Evolutionary conservation across 768 basidiomycete species (phyloP).

Genomic region (Hemileccinum impolitum): DNA sequence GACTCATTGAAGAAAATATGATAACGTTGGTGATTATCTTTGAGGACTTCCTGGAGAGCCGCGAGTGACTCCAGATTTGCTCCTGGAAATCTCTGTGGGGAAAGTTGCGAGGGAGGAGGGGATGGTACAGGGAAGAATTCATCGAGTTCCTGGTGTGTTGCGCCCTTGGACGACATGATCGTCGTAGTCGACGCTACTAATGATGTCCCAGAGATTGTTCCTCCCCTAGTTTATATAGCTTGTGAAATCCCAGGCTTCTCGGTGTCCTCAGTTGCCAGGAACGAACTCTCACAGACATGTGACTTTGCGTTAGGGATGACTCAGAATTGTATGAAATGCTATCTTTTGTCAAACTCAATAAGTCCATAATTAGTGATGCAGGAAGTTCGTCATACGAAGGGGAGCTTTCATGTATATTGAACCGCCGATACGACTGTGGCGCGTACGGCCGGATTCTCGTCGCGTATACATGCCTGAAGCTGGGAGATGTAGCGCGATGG

Average conservation of each 20-base stretch:
- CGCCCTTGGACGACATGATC: slow-evolving; percentile 12
- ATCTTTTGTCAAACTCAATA: slow-evolving; percentile 89
- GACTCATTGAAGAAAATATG: slow-evolving; percentile 49
- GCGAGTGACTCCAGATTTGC: slow-evolving; percentile 18
- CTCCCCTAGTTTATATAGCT: slow-evolving; percentile 1
- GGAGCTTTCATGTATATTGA: slow-evolving; percentile 76
- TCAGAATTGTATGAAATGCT: neutral
- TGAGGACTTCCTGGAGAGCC: slow-evolving; percentile 34
- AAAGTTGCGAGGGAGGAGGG: slow-evolving; percentile 22
- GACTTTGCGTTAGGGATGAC: neutral
- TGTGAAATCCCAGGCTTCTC: neutral
- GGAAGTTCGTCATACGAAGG: slow-evolving; percentile 88
- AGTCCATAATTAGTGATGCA: slow-evolving; percentile 83
- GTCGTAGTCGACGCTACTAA: neutral
- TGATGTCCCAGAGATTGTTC: no score
- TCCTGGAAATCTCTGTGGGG: slow-evolving; percentile 29
- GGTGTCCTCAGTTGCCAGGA: neutral
- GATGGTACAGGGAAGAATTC: slow-evolving; percentile 25
- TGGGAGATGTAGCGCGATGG: slow-evolving; percentile 90
- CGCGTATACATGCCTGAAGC: slow-evolving; percentile 77
- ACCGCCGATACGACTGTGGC: slow-evolving; percentile 92
- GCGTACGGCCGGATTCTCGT: slow-evolving; percentile 66
- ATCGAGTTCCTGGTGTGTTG: slow-evolving; percentile 9
- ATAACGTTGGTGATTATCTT: slow-evolving; percentile 45
- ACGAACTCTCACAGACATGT: neutral